Conservation (phyloP, 345 rosid genomes). For the Pistacia integerrima region DNA sequence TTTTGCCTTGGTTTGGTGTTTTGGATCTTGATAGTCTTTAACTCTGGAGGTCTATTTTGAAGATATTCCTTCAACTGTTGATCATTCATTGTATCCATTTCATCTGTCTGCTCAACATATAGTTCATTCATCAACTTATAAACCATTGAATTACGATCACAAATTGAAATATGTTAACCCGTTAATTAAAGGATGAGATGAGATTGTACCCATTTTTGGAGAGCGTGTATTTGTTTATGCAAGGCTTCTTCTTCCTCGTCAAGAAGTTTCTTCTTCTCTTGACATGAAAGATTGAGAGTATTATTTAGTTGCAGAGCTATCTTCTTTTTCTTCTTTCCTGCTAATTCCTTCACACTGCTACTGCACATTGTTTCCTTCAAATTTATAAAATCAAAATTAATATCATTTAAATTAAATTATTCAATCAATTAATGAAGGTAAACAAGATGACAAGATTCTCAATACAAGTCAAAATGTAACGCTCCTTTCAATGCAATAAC, state of each 20-base stretch:
- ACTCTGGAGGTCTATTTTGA: constrained; percentile 29
- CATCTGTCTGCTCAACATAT: constrained; percentile 21
- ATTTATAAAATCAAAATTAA: not conserved
- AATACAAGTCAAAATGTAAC: too few relatives aligned
- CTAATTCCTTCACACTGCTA: not conserved
- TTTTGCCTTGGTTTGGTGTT: too few relatives aligned
- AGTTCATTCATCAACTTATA: too few relatives aligned
- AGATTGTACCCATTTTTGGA: constrained; percentile 29
- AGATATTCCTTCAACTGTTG: constrained; percentile 36
- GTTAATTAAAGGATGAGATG: not conserved
- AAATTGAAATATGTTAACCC: too few relatives aligned
- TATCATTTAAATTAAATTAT: not conserved
- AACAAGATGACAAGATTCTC: too few relatives aligned
- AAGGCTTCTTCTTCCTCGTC: constrained; percentile 28
- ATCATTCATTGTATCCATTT: constrained; percentile 35
- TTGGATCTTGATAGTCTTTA: too few relatives aligned
- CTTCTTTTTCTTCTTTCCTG: constrained; percentile 19
- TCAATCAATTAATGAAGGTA: too few relatives aligned
- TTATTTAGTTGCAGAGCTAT: not conserved
- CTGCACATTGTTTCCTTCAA: not conserved
- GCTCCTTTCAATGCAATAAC: too few relatives aligned
- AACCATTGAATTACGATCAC: too few relatives aligned
- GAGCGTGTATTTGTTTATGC: constrained; percentile 24
- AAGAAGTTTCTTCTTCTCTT: constrained; percentile 25
- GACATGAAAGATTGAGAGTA: constrained; percentile 2